Base-by-base conservation (phyloP, 352 stramenopile genomes). In the Aphanomyces euteiches region DNA sequence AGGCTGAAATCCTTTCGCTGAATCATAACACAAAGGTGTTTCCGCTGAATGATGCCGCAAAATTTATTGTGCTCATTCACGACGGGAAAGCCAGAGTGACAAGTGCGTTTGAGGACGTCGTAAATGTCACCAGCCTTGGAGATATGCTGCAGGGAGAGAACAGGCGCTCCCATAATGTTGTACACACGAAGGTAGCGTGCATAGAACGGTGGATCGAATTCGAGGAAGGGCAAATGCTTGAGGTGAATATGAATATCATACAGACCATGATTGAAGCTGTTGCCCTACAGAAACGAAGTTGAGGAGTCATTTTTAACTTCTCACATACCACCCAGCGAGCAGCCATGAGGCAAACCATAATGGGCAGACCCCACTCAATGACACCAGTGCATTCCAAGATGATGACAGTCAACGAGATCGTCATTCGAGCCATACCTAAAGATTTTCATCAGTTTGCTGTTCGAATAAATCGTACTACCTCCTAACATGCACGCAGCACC, bases 231-330 rank as follows among this genome's bases (percentile, higher is more conserved):
- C 73, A 99, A 87, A 66, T 96, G 79, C 72, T 98, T 98, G 53
- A 99, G 79, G 73, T 98, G 89, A 74, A 99, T 99, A 75, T 99
- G 96, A 69, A 99, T 98, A 78, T 99, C 97, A 80, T 99, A 99
- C 34, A 99, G 79, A 17, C 96, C 94, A 73, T 99, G 93, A 78
- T 99, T 99, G 79, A 99, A 99, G 34, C 95, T 85, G 82, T 99
- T 99, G 56, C 97, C 97, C 50, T 58, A 58, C 8, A 58, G 50
- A 58, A 28, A 38, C 50, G 13, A 53, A 15, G 45, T 53, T 19
- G 45, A 58, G 56, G 37, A 58, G 3, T 10, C n/a, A 21, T 10
- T n/a, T 58, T n/a, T 58, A 34, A 10, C 8, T 19, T 12, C 37
- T n/a, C 7, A 58, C 50, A 19, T 58, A 58, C 50, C 28, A 98